Conservation (phyloP, 2,329 filamentous ascomycete genomes). For the Chrysosporium queenslandicum region DNA sequence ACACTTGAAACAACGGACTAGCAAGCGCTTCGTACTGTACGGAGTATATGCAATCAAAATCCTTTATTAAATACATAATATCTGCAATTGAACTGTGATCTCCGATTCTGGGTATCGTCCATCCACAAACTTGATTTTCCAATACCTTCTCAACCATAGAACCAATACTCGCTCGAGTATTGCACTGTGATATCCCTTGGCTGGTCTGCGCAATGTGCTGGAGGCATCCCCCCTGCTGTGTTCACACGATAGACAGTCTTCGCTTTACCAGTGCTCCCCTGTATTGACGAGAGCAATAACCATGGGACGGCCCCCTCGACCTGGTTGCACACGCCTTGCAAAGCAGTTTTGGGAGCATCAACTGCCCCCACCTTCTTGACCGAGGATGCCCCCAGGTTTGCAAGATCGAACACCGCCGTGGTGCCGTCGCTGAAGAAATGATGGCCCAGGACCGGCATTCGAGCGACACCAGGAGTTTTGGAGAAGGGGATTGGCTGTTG, state of each 20-base stretch:
- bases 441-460: conserved; percentile 58
- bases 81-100: too few relatives aligned
- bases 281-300: conserved; percentile 56
- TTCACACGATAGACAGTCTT: conserved; percentile 72
- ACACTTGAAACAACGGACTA: background rate
- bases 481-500: conserved; percentile 25
- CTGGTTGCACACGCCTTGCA: conserved; percentile 46
- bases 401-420: conserved; percentile 70
- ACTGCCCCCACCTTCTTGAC: conserved; percentile 54
- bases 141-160: conserved; percentile 31
- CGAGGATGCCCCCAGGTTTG: conserved; percentile 49
- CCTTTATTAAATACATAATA: too few relatives aligned
- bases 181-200: conserved; percentile 57
- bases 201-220: conserved; percentile 60
- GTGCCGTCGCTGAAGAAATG: conserved; percentile 68
- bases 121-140: background rate
- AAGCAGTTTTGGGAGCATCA: conserved; percentile 52
- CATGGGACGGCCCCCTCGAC: conserved; percentile 66
- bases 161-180: conserved; percentile 76
- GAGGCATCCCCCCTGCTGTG: conserved; percentile 71
- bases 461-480: conserved; percentile 42
- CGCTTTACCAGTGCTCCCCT: conserved; percentile 51
- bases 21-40: background rate
- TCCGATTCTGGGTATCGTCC: background rate
- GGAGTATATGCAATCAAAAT: too few relatives aligned